Evolutionary conservation across 768 basidiomycete genomes (phyloP).

Genomic region (Termitomyces sp.): DNA sequence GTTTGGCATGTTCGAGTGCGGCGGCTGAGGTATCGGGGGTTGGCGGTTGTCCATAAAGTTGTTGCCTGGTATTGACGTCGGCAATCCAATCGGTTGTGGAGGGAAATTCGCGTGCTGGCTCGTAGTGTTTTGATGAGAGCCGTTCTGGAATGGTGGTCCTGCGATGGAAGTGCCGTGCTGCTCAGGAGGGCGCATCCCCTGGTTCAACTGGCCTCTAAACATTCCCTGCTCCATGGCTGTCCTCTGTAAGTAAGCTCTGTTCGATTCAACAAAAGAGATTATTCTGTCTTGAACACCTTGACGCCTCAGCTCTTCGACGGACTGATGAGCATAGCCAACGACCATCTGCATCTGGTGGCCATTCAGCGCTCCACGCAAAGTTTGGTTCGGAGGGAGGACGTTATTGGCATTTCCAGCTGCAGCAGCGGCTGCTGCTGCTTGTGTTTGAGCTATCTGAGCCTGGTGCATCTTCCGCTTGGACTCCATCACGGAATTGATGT

Average conservation of each 20-base stretch:
- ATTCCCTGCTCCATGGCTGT: conserved; percentile 34
- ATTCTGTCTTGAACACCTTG: conserved; percentile 47
- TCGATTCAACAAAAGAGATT: conserved; percentile 55
- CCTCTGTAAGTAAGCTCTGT: conserved; percentile 49
- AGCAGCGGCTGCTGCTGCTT: conserved; percentile 3
- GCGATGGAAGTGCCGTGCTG: conserved; percentile 6
- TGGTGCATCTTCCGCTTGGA: conserved; percentile 25
- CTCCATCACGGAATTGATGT: conserved; percentile 42
- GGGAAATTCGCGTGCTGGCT: conserved; percentile 12
- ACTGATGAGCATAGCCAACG: conserved; percentile 45
- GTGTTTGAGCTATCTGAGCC: conserved; percentile 8
- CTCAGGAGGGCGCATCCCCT: conserved; percentile 18
- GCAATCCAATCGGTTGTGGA: conserved; percentile 6
- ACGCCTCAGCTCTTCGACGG: conserved; percentile 51
- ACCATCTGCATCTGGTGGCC: conserved; percentile 42
- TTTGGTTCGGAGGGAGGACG: conserved; percentile 3
- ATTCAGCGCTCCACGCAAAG: conserved; percentile 18
- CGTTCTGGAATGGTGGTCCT: conserved; percentile 10
- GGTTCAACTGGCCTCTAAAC: conserved; percentile 32
- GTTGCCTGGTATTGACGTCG: conserved; percentile 13
- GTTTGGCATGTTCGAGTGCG: conserved; percentile 18
- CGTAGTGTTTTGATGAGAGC: conserved; percentile 4
- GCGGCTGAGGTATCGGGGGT: conserved; percentile 17
- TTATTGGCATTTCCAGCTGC: conserved; percentile 6
- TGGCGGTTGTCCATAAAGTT: conserved; percentile 22